Conservation (phyloP, 2,329 filamentous ascomycete genomes). For the Beauveria sp. region DNA sequence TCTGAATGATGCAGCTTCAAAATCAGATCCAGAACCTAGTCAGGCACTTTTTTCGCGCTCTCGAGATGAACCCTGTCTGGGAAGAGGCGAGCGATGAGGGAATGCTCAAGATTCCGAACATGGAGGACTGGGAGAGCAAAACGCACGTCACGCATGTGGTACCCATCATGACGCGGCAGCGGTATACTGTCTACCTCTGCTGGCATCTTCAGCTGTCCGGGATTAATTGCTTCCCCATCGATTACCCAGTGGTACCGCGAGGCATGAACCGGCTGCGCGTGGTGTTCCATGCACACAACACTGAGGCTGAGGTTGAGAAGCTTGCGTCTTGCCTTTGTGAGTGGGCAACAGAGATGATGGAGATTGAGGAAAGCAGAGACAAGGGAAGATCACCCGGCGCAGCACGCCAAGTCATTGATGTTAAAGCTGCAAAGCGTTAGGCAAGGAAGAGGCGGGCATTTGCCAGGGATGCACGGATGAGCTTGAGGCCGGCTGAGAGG, state of each 20-base stretch:
- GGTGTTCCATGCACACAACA: constrained; percentile 34
- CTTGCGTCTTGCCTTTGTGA: background rate
- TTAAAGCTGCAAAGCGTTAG: background rate
- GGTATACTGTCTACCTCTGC: constrained; percentile 18
- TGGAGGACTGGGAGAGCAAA: constrained; percentile 20
- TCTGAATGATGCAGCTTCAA: constrained; percentile 10
- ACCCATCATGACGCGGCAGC: constrained; percentile 20
- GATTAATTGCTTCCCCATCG: constrained; percentile 23
- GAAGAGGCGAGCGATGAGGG: constrained; percentile 18
- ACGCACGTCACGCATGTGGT: constrained; percentile 23
- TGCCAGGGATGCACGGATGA: background rate
- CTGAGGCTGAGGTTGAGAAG: constrained; percentile 24
- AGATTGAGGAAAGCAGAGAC: background rate
- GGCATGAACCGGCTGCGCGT: constrained; percentile 31
- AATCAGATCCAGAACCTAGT: constrained; percentile 19
- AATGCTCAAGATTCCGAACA: constrained; percentile 21
- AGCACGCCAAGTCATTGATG: background rate
- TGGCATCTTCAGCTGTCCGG: constrained; percentile 19
- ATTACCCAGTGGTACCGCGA: constrained; percentile 31
- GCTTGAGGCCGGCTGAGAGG: background rate
- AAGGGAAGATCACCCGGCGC: background rate
- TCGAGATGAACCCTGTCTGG: constrained; percentile 19
- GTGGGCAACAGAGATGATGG: constrained; percentile 1
- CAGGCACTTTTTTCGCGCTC: constrained; percentile 20
- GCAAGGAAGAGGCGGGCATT: background rate